Evolutionary conservation across 352 stramenopile genomes (phyloP), one percentile per base, ranked within the genome.

Genomic region (Plasmopara halstedii): DNA sequence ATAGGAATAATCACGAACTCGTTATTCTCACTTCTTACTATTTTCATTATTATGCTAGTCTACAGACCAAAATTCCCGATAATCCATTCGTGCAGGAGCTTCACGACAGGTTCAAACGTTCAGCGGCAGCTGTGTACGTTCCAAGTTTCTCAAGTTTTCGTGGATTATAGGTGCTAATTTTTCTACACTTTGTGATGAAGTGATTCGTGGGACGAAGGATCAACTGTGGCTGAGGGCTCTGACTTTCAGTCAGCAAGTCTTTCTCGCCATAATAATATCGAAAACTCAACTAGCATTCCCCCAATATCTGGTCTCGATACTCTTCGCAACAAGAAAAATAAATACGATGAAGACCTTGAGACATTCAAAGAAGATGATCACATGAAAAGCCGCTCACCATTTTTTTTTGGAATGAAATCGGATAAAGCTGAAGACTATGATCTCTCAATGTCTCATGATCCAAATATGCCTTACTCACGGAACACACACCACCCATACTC

Each of bases 11-110:
- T 15, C 20, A 35, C 13, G 31, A 20, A 42, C 17, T 5, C 22
- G 15, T 33, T 25, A 14, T 9, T 10, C 6, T 27, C n/a, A 50
- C n/a, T 33, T 25, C 2, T 37, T 38, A n/a, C 17, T 52, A 25
- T 39, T 56, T 38, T 39, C 21, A 19, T 31, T 48, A 7, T 49
- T 18, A 3, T 57, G 15, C 13, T 43, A 82, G 70, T 40, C 58
- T 82, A 20, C 56, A 59, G 42, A 43, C 50, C 19, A 64, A 79
- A 40, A 63, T 74, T 2, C 70, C 70, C 8, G 36, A 69, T 6
- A 82, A 79, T 39, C 22, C 50, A 17, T 82, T 79, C 23, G 70
- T 82, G 18, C 20, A 79, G 22, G 67, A 83, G 27, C 41, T 88
- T 19, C 64, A 71, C 37, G 53, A 83, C 26, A 69, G 68, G 20